phyloP scores from a whole-genome alignment of 805 yeast genomes.

The Ogataea methanolica region DNA sequence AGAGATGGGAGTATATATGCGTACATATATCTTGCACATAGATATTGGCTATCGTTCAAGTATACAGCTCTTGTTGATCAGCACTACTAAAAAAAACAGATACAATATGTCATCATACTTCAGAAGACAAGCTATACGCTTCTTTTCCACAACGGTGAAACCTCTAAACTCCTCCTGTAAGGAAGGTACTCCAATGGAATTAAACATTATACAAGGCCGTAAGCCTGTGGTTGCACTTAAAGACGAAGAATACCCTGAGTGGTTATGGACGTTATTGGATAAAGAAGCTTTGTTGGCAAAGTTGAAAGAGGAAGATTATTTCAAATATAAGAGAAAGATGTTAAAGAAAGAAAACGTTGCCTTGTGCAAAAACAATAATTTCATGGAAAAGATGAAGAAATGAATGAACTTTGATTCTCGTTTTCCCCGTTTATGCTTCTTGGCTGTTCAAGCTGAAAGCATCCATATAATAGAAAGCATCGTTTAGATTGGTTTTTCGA shows the following conservation, averaged over 20 bases:
- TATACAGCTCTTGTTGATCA: no score
- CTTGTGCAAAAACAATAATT: constrained; percentile 73
- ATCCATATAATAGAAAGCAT: no score
- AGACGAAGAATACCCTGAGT: constrained; percentile 86
- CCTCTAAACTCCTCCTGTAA: constrained; percentile 45
- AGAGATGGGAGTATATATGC: no score
- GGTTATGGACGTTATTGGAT: constrained; percentile 90
- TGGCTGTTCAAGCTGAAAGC: no score
- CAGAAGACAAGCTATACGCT: constrained; percentile 11
- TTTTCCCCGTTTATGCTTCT: no score
- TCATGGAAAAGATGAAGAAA: constrained; percentile 50
- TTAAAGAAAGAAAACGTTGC: constrained; percentile 65
- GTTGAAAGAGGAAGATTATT: constrained; percentile 51
- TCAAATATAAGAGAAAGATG: constrained; percentile 63
- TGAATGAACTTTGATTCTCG: background rate
- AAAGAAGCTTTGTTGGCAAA: constrained; percentile 51
- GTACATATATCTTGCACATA: no score
- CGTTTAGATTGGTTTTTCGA: no score
- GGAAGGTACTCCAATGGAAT: constrained; percentile 68
- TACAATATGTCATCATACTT: background rate
- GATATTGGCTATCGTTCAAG: no score
- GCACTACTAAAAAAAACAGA: background rate
- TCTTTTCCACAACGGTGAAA: constrained; percentile 15
- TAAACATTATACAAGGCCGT: constrained; percentile 75
- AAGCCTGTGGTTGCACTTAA: constrained; percentile 84